Evolutionary conservation across 441 rosid species (phyloP).

Genomic region (Syzygium syzygioides): DNA sequence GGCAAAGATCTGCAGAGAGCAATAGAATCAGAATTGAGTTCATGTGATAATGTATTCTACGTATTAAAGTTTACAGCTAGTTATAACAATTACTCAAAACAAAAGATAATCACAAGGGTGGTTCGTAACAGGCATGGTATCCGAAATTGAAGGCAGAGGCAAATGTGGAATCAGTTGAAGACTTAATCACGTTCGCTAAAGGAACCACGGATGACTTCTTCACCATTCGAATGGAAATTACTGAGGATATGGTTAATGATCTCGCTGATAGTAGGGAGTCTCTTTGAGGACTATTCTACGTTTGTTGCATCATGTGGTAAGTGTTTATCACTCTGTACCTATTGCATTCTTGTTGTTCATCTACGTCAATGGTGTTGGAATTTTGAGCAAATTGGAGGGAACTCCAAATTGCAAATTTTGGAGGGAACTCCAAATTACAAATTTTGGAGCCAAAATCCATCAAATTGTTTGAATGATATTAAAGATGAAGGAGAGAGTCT

Average conservation of each 20-base stretch:
- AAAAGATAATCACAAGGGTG: background rate
- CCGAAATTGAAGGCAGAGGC: conserved; percentile 80
- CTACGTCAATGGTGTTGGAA: background rate
- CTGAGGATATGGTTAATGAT: conserved; percentile 58
- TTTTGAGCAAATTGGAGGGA: too few relatives aligned
- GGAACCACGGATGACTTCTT: conserved; percentile 67
- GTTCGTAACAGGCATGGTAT: conserved; percentile 65
- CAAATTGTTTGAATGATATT: too few relatives aligned
- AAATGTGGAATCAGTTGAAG: conserved; percentile 60
- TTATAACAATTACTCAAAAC: background rate
- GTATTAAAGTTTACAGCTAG: background rate
- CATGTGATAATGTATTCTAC: background rate
- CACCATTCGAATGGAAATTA: conserved; percentile 59
- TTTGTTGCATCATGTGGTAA: conserved; percentile 72
- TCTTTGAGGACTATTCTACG: conserved; percentile 55
- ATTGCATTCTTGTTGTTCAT: background rate
- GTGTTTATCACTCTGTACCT: background rate
- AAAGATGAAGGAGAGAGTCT: too few relatives aligned
- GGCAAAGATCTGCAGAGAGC: conserved; percentile 51
- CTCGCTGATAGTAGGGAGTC: conserved; percentile 57
- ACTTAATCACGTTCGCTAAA: conserved; percentile 49
- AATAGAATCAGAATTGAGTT: conserved; percentile 64
- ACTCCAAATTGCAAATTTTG: too few relatives aligned
- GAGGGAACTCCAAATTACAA: too few relatives aligned
- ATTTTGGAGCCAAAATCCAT: too few relatives aligned